These are phyloP conservation scores for Scleroderma citrinum DNA, from an alignment of 768 basidiomycete species.

Conservation along the genomic window DNA sequence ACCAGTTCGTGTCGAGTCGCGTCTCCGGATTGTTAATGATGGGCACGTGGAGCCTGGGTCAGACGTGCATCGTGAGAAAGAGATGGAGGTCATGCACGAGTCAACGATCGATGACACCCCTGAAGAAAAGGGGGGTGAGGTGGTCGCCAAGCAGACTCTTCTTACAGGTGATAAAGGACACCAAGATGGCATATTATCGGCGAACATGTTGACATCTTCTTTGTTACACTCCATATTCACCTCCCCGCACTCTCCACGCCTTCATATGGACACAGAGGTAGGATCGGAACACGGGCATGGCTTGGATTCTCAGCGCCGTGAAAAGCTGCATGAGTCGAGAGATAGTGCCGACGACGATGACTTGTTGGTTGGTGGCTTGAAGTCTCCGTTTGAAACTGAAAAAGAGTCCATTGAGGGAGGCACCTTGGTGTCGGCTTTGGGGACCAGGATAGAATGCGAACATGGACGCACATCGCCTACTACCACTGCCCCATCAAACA, in stretches of 20 bases:
- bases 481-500: not conserved
- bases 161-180: conserved; percentile 8
- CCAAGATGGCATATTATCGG: not conserved
- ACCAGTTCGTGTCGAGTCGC: conserved; percentile 27
- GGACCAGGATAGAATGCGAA: conserved; percentile 12
- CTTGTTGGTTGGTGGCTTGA: conserved; percentile 10
- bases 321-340: conserved; percentile 1
- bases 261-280: conserved; percentile 24
- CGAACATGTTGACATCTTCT: conserved; percentile 25
- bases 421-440: conserved; percentile 13
- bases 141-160: conserved; percentile 7
- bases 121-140: conserved; percentile 8
- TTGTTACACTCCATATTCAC: conserved; percentile 38
- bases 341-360: not conserved
- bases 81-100: conserved; percentile 14
- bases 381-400: conserved; percentile 12
- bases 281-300: conserved; percentile 19
- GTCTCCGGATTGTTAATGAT: conserved; percentile 25
- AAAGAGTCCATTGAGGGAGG: conserved; percentile 11
- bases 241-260: conserved; percentile 30
- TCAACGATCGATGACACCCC: conserved; percentile 8
- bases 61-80: conserved; percentile 13
- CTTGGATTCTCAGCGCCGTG: conserved; percentile 8
- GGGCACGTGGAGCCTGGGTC: conserved; percentile 14
- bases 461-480: not conserved